A percentile compares a stretch with the other conserved stretches of the same genome.
phyloP scores from a whole-genome alignment of 2,329 filamentous ascomycete species.

The Fusarium sambucinum region DNA sequence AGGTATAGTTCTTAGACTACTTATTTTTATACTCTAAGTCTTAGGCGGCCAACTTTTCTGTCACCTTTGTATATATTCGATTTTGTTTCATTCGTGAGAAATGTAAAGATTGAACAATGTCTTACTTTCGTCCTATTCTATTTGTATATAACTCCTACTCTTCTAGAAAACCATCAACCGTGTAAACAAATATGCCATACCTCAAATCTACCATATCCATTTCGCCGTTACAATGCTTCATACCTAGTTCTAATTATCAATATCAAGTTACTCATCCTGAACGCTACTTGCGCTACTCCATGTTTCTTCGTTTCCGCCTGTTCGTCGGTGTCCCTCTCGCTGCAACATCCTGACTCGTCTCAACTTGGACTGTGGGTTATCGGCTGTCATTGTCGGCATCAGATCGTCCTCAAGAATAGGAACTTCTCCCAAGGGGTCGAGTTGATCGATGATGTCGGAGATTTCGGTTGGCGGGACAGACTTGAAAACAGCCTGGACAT shows the following conservation, averaged over 20 bases:
- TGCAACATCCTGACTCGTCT: constrained; percentile 42
- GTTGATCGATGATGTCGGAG: constrained; percentile 51
- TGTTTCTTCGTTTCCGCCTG: constrained; percentile 16
- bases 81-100: not conserved
- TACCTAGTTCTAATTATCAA: constrained; percentile 4
- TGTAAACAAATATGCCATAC: constrained; percentile 1
- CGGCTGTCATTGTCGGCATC: constrained; percentile 47
- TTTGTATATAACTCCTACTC: constrained; percentile 3
- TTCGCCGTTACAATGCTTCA: constrained; percentile 35
- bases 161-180: not conserved
- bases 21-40: too few relatives aligned
- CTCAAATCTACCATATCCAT: constrained; percentile 11
- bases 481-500: constrained; percentile 71
- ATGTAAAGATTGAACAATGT: not conserved
- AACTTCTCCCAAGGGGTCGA: constrained; percentile 52
- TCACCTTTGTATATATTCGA: too few relatives aligned
- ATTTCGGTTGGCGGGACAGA: constrained; percentile 64
- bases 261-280: constrained; percentile 21
- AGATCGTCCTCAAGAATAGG: constrained; percentile 51
- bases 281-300: constrained; percentile 34
- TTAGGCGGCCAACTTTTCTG: too few relatives aligned
- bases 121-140: not conserved
- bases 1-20: too few relatives aligned
- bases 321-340: constrained; percentile 30
- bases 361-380: constrained; percentile 43